phyloP scores from a whole-genome alignment of 352 stramenopile genomes.

The Phytophthora palmivora region DNA sequence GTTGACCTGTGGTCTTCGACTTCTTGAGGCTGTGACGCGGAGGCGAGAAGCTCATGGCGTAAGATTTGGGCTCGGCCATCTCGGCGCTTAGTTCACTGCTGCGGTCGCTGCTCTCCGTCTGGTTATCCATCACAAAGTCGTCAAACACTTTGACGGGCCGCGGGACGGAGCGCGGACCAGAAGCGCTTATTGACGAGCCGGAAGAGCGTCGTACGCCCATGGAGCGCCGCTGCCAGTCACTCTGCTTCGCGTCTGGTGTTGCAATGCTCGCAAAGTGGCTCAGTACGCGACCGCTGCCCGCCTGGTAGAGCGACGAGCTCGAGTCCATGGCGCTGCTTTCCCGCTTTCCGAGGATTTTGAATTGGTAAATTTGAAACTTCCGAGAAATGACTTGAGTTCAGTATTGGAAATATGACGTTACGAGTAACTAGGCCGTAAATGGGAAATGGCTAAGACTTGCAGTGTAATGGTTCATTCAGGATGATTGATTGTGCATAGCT shows the following conservation, averaged over 20 bases:
- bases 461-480: constrained; percentile 26
- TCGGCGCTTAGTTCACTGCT: constrained; percentile 33
- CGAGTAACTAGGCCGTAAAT: not conserved
- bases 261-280: constrained; percentile 65
- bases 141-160: constrained; percentile 32
- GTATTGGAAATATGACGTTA: constrained; percentile 16
- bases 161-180: constrained; percentile 26
- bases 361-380: constrained; percentile 22
- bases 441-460: constrained; percentile 20
- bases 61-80: constrained; percentile 21
- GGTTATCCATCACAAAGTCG: constrained; percentile 41
- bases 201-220: constrained; percentile 14
- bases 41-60: constrained; percentile 40
- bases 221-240: constrained; percentile 33
- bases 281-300: constrained; percentile 65
- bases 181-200: constrained; percentile 3
- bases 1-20: constrained; percentile 9
- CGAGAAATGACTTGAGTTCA: constrained; percentile 14
- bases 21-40: constrained; percentile 27
- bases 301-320: constrained; percentile 45
- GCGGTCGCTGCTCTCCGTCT: constrained; percentile 36
- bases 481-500: constrained; percentile 10
- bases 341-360: constrained; percentile 25
- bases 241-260: constrained; percentile 44
- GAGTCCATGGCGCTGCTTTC: constrained; percentile 31